These are phyloP conservation scores for Ramularia collo-cygni DNA, from an alignment of 2,329 filamentous ascomycete species.

Conservation along the genomic window DNA sequence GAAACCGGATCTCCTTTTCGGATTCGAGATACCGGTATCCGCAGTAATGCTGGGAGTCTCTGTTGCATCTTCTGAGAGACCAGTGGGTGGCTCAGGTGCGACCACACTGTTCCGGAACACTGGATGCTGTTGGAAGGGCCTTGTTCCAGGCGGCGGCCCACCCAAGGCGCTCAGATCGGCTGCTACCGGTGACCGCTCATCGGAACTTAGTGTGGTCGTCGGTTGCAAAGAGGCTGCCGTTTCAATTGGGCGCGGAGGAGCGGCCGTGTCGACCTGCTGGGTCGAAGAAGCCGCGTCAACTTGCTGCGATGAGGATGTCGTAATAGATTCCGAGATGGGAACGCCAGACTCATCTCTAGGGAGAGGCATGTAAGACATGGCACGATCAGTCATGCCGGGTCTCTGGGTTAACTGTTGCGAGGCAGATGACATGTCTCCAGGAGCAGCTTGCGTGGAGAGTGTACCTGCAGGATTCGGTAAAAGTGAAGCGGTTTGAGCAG, in stretches of 20 bases:
- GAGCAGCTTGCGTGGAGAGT: too few species aligned
- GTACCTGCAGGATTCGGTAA: constrained; percentile 6
- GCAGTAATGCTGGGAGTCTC: constrained; percentile 5
- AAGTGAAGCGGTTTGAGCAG: constrained; percentile 11
- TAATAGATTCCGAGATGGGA: constrained; percentile 14
- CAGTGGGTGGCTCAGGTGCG: constrained; percentile 10
- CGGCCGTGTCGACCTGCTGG: not conserved
- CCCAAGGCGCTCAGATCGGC: constrained; percentile 19
- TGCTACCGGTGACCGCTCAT: not conserved
- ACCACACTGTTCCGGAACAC: constrained; percentile 13
- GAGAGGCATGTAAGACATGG: constrained; percentile 25
- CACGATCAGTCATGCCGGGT: constrained; percentile 14
- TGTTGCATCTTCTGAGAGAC: constrained; percentile 3
- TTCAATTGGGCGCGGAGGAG: not conserved
- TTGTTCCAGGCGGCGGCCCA: constrained; percentile 19
- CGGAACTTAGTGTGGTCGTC: not conserved
- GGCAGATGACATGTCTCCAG: too few species aligned
- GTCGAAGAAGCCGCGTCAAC: not conserved
- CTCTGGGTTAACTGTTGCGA: constrained; percentile 1
- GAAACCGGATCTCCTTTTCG: constrained; percentile 17
- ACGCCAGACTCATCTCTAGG: constrained; percentile 16
- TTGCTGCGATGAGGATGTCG: constrained; percentile 5
- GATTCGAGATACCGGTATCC: constrained; percentile 5
- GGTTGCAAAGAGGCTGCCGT: not conserved
- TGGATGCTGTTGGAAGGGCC: constrained; percentile 23